Evolutionary conservation across 257 asterid species (phyloP).

Genomic region (Rubia yunnanensis): DNA sequence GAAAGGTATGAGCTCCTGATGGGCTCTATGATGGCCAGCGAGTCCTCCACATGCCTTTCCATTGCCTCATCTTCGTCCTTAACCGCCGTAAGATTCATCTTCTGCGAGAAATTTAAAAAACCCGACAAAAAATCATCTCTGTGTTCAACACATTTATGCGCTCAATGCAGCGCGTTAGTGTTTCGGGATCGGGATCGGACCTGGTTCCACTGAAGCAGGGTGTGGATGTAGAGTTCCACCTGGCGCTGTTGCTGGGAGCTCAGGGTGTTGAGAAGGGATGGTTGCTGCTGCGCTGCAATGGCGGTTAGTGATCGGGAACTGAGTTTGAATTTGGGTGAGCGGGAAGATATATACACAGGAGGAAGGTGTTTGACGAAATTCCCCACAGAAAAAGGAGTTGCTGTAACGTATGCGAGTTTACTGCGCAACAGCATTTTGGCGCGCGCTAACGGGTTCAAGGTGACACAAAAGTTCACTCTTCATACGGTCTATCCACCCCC

Average conservation of each 20-base stretch:
- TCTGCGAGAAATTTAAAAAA: slow-evolving; percentile 28
- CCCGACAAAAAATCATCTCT: neutral
- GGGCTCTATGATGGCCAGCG: slow-evolving; percentile 65
- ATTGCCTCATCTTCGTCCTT: slow-evolving; percentile 68
- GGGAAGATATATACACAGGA: slow-evolving; percentile 5
- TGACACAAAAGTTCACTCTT: too few species aligned
- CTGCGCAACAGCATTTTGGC: slow-evolving; percentile 35
- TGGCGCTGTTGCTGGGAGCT: slow-evolving; percentile 48
- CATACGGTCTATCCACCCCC: too few species aligned
- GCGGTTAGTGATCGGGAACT: slow-evolving; percentile 19
- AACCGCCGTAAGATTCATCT: slow-evolving; percentile 85
- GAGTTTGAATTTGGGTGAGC: slow-evolving; percentile 18
- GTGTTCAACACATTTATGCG: neutral
- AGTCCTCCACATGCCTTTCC: slow-evolving; percentile 92
- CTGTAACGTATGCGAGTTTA: slow-evolving; percentile 11
- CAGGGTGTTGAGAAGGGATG: slow-evolving; percentile 39
- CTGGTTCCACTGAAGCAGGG: slow-evolving; percentile 95
- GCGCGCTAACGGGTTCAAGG: slow-evolving; percentile 3
- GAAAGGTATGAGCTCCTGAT: slow-evolving; percentile 40
- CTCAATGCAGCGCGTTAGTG: neutral
- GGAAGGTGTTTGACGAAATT: slow-evolving; percentile 61
- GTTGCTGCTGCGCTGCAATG: slow-evolving; percentile 11
- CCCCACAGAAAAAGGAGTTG: slow-evolving; percentile 30
- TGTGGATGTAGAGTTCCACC: slow-evolving; percentile 47
- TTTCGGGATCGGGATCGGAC: slow-evolving; percentile 22